Conservation (phyloP, 2,329 filamentous ascomycete species). For the Karstenula rhodostoma region DNA sequence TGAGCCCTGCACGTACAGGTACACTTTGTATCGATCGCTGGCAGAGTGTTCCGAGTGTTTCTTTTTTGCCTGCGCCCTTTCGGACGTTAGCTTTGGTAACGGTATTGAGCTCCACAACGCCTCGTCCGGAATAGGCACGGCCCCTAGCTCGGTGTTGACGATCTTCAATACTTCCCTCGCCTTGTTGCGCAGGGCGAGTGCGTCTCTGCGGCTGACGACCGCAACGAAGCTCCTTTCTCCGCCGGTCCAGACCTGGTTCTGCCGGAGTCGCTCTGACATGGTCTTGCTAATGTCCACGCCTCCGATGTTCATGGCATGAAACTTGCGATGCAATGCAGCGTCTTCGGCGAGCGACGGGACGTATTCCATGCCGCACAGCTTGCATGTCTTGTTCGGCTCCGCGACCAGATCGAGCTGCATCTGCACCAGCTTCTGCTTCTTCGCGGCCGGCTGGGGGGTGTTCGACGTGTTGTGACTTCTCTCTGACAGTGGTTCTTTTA, state of each 20-base stretch:
- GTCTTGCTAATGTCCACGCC: constrained; percentile 69
- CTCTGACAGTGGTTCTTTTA: constrained; percentile 34
- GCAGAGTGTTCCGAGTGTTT: constrained; percentile 35
- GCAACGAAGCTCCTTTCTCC: constrained; percentile 60
- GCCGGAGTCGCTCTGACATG: constrained; percentile 62
- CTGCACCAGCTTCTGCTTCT: constrained; percentile 58
- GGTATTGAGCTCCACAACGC: constrained; percentile 60
- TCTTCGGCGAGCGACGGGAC: constrained; percentile 69
- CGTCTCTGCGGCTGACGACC: constrained; percentile 64
- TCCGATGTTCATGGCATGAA: constrained; percentile 67
- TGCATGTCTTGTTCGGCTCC: constrained; percentile 65
- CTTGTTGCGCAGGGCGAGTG: constrained; percentile 61
- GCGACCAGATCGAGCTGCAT: constrained; percentile 68
- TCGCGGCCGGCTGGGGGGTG: constrained; percentile 35
- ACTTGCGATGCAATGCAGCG: constrained; percentile 68
- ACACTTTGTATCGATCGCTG: constrained; percentile 64
- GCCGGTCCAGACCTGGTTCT: constrained; percentile 60
- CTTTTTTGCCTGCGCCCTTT: constrained; percentile 37
- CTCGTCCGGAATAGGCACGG: constrained; percentile 65
- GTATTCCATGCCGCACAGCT: constrained; percentile 72
- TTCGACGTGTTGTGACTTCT: constrained; percentile 45
- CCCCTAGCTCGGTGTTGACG: constrained; percentile 68
- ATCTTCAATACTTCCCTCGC: constrained; percentile 65
- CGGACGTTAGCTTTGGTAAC: constrained; percentile 12
- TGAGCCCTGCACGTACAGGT: constrained; percentile 66